phyloP scores from a whole-genome alignment of 805 yeast genomes.

The Hanseniaspora jakobsenii region DNA sequence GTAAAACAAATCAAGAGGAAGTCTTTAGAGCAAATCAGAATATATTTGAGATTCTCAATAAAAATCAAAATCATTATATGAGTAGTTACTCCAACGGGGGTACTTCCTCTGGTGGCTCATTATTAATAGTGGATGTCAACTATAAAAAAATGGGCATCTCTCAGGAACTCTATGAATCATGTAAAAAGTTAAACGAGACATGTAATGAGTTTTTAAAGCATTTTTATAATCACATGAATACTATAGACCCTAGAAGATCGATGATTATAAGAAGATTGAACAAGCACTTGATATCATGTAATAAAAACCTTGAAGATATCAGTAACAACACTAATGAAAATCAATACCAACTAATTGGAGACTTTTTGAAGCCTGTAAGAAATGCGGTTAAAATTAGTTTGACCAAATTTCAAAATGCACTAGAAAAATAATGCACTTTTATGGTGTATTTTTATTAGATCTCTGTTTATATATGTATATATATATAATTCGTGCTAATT shows the following conservation, averaged over 20 bases:
- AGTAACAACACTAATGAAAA: neutral
- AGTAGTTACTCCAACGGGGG: conserved; percentile 21
- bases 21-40: too few species aligned
- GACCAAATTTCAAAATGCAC: conserved; percentile 8
- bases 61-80: conserved; percentile 15
- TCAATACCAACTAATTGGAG: neutral
- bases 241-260: conserved; percentile 37
- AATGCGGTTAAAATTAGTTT: conserved; percentile 14
- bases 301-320: conserved; percentile 38
- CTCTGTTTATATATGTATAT: too few species aligned
- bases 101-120: neutral
- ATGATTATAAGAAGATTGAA: conserved; percentile 35
- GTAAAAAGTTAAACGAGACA: conserved; percentile 55
- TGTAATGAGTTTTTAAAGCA: conserved; percentile 65
- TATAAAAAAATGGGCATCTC: conserved; percentile 9
- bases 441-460: too few species aligned
- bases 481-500: too few species aligned
- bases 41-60: conserved; percentile 1
- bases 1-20: too few species aligned
- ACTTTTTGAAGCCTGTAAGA: conserved; percentile 10
- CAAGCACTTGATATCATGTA: conserved; percentile 36
- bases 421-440: conserved; percentile 4
- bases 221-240: conserved; percentile 55
- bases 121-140: conserved; percentile 9
- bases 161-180: conserved; percentile 33